A percentile compares a stretch with the other conserved stretches of the same genome.
Conservation (phyloP, 495 filamentous ascomycete genomes). For the Penicillium salamii region DNA sequence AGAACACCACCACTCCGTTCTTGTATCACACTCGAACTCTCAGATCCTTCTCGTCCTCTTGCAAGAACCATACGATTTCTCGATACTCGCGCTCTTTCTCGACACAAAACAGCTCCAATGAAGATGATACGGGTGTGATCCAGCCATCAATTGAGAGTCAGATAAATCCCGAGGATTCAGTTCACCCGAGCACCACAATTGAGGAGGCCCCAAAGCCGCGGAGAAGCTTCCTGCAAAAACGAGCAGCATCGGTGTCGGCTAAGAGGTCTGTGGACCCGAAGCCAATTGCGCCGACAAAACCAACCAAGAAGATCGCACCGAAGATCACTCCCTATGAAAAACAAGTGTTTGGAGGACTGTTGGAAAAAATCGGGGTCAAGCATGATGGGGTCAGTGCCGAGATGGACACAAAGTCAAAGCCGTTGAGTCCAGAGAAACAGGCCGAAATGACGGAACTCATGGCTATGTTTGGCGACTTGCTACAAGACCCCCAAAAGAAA, state of each 20-base stretch:
- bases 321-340: constrained; percentile 30
- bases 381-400: constrained; percentile 3
- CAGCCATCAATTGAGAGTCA: not conserved
- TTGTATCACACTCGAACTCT: constrained; percentile 71
- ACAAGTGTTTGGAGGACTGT: constrained; percentile 23
- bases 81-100: constrained; percentile 13
- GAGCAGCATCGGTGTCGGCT: constrained; percentile 14
- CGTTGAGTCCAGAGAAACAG: constrained; percentile 8
- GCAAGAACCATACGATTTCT: constrained; percentile 10
- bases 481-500: constrained; percentile 18
- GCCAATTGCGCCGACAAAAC: not conserved
- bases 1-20: constrained; percentile 51
- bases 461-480: constrained; percentile 26
- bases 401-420: not conserved
- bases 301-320: not conserved
- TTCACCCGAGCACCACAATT: not conserved
- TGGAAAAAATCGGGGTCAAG: constrained; percentile 21
- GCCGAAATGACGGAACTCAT: constrained; percentile 28
- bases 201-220: constrained; percentile 2
- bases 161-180: not conserved
- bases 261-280: not conserved
- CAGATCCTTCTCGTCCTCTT: constrained; percentile 13
- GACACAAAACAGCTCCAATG: not conserved
- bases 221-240: constrained; percentile 27
- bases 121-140: not conserved